These are phyloP conservation scores for Magnaporthiopsis rhizophila DNA, from an alignment of 2,329 filamentous ascomycete genomes.

Conservation along the genomic window DNA sequence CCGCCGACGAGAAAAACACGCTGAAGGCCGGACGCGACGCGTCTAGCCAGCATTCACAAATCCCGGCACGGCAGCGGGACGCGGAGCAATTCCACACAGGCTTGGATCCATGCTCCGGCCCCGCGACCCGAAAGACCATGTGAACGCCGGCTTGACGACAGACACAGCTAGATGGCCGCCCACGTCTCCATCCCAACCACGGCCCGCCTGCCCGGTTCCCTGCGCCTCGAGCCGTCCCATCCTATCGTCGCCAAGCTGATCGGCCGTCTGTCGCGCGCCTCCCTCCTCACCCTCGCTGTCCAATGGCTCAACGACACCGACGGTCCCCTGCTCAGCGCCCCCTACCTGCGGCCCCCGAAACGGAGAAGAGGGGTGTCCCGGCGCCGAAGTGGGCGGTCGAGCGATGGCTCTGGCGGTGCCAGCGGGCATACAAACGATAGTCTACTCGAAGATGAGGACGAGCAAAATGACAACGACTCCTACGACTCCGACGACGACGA, in stretches of 20 bases:
- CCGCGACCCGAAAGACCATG: too few relatives aligned
- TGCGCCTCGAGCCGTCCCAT: slow-evolving; percentile 60
- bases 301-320: slow-evolving; percentile 70
- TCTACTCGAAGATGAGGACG: slow-evolving; percentile 21
- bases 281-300: slow-evolving; percentile 63
- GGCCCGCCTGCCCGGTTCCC: slow-evolving; percentile 60
- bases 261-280: slow-evolving; percentile 60
- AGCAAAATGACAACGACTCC: slow-evolving; percentile 40
- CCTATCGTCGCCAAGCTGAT: slow-evolving; percentile 58
- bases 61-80: too few relatives aligned
- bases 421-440: slow-evolving; percentile 17
- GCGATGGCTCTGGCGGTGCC: slow-evolving; percentile 22
- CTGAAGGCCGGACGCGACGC: neutral
- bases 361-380: neutral
- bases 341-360: slow-evolving; percentile 39
- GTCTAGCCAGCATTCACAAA: too few relatives aligned
- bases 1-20: neutral
- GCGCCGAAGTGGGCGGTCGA: neutral
- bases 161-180: slow-evolving; percentile 22
- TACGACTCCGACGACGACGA: slow-evolving; percentile 25
- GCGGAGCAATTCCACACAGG: too few relatives aligned
- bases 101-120: too few relatives aligned
- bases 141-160: neutral
- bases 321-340: slow-evolving; percentile 44
- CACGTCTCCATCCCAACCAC: slow-evolving; percentile 61